phyloP scores from a whole-genome alignment of 2,329 filamentous ascomycete species.

The Alternaria dauci region DNA sequence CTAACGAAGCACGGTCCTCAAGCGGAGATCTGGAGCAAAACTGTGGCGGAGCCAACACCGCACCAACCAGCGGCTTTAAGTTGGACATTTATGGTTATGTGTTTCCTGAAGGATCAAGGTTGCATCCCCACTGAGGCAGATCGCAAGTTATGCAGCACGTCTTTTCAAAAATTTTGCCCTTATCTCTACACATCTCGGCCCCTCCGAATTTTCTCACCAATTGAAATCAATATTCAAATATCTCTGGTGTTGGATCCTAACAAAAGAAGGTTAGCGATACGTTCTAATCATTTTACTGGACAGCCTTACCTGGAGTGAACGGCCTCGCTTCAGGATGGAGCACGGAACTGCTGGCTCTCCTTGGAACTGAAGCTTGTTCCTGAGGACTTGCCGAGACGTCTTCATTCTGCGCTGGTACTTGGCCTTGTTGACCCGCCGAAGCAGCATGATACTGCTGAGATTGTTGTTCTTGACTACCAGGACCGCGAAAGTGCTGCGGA shows the following conservation, averaged over 20 bases:
- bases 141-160: neutral
- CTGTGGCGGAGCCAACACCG: neutral
- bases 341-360: neutral
- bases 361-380: neutral
- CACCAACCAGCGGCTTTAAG: neutral
- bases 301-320: conserved; percentile 3
- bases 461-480: neutral
- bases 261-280: neutral
- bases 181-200: neutral
- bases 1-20: conserved; percentile 3
- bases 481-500: neutral
- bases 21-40: conserved; percentile 1
- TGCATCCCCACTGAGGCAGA: neutral
- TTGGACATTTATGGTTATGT: neutral
- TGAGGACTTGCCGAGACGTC: neutral
- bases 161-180: neutral
- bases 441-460: neutral
- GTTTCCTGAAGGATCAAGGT: neutral
- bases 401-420: neutral
- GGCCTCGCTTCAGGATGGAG: neutral
- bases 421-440: neutral
- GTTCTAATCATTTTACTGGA: neutral
- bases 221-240: neutral
- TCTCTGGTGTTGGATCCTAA: neutral
- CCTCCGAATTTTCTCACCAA: neutral